Evolutionary conservation across 169 alveolate genomes (phyloP).

Genomic region (Cryptosporidium xiaoi): DNA sequence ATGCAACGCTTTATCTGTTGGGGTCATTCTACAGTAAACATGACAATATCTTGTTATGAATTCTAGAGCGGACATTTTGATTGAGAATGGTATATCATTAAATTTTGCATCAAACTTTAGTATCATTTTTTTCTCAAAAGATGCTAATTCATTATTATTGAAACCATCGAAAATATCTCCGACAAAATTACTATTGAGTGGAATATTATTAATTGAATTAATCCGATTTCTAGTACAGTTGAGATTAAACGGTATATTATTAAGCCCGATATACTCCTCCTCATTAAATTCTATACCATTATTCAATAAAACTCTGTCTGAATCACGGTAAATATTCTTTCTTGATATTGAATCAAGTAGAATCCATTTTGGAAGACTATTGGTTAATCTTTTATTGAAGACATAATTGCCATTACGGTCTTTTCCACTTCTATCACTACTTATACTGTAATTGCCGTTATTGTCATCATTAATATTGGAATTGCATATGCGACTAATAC

Average conservation of each 20-base stretch:
- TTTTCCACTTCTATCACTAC: neutral
- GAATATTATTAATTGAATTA: neutral
- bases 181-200: neutral
- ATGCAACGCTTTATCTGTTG: constrained; percentile 68
- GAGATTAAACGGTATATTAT: constrained; percentile 16
- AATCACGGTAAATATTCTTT: neutral
- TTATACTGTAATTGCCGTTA: neutral
- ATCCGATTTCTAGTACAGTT: constrained; percentile 46
- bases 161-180: neutral
- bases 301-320: constrained; percentile 8
- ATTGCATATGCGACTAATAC: no score
- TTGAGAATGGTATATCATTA: constrained; percentile 3
- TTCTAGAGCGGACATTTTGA: constrained; percentile 49
- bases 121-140: constrained; percentile 18
- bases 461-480: neutral
- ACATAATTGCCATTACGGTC: neutral
- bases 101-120: constrained; percentile 17
- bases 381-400: neutral
- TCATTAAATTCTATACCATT: constrained; percentile 8
- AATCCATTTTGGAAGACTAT: constrained; percentile 29
- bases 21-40: constrained; percentile 72
- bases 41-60: constrained; percentile 61
- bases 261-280: constrained; percentile 28
- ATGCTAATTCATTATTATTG: neutral
- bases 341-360: constrained; percentile 1